Conservation (phyloP, 768 basidiomycete species). For the Chiua virens region DNA sequence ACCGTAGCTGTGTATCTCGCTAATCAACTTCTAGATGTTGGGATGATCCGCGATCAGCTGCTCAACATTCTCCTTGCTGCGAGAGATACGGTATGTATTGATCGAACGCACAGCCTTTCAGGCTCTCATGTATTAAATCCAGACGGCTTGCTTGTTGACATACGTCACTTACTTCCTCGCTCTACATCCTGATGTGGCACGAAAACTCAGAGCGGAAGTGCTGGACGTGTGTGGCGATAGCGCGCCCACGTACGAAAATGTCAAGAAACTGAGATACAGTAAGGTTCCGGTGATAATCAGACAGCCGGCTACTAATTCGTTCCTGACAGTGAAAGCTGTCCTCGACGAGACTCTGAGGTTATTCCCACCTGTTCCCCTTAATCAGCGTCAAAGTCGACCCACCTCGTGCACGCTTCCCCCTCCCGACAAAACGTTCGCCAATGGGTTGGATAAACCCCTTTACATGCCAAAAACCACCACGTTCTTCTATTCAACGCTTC, state of each 20-base stretch:
- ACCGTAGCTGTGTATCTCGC: slow-evolving; percentile 1
- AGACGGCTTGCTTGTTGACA: slow-evolving; percentile 73
- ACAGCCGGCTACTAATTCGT: slow-evolving; percentile 4
- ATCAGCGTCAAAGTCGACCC: slow-evolving; percentile 58
- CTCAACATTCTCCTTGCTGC: slow-evolving; percentile 77
- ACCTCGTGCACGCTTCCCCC: slow-evolving; percentile 50
- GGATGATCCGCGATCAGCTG: slow-evolving; percentile 72
- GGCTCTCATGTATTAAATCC: slow-evolving; percentile 1
- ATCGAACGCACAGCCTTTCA: not conserved
- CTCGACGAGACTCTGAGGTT: slow-evolving; percentile 77
- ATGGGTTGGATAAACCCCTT: slow-evolving; percentile 39
- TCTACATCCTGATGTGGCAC: slow-evolving; percentile 55
- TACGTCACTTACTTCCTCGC: slow-evolving; percentile 71
- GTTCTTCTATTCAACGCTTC: slow-evolving; percentile 58
- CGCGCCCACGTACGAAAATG: slow-evolving; percentile 53
- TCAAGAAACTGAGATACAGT: slow-evolving; percentile 69
- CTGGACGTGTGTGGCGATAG: slow-evolving; percentile 51
- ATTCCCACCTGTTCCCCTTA: slow-evolving; percentile 78
- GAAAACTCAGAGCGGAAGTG: slow-evolving; percentile 59
- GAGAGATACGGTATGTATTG: slow-evolving; percentile 64
- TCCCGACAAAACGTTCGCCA: slow-evolving; percentile 48
- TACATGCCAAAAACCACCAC: slow-evolving; percentile 60
- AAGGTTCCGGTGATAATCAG: slow-evolving; percentile 16
- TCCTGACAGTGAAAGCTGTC: slow-evolving; percentile 60
- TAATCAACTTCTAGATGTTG: slow-evolving; percentile 45